Evolutionary conservation across 2,329 filamentous ascomycete species (phyloP).

Genomic region (Epichloe festucae): DNA sequence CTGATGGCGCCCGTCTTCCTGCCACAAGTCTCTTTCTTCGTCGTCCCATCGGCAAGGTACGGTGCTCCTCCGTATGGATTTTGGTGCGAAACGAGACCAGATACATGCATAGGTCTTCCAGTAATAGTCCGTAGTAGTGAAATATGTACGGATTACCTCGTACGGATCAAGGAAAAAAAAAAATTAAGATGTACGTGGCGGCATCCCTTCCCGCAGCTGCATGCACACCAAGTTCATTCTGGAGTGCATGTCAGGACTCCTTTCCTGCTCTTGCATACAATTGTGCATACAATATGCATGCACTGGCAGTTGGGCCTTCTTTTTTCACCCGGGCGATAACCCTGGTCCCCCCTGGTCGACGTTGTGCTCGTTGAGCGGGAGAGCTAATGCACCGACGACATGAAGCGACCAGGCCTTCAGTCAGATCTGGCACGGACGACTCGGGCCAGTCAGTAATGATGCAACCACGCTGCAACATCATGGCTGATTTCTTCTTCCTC

Average conservation of each 20-base stretch:
- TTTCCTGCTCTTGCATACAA: constrained; percentile 1
- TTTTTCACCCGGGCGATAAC: not conserved
- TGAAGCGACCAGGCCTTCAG: not conserved
- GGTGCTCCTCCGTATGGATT: not conserved
- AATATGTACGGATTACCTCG: no score
- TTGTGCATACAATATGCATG: not conserved
- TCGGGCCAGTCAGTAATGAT: not conserved
- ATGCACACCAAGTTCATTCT: not conserved
- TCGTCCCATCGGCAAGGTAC: not conserved
- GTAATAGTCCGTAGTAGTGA: not conserved
- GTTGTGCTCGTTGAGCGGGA: constrained; percentile 8
- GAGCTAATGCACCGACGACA: constrained; percentile 10
- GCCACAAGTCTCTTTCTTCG: no score
- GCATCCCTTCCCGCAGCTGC: not conserved
- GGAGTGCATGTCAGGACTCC: not conserved
- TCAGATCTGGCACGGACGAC: constrained; percentile 2
- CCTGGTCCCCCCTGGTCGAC: not conserved
- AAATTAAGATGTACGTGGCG: not conserved
- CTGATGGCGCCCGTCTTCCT: not conserved
- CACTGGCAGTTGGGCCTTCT: no score
- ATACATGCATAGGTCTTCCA: no score
- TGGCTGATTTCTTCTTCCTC: not conserved
- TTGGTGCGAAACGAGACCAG: no score
- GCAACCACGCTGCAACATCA: not conserved
- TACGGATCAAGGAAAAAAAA: not conserved